Evolutionary conservation across 345 rosid genomes (phyloP).

Genomic region (Brassica incana): DNA sequence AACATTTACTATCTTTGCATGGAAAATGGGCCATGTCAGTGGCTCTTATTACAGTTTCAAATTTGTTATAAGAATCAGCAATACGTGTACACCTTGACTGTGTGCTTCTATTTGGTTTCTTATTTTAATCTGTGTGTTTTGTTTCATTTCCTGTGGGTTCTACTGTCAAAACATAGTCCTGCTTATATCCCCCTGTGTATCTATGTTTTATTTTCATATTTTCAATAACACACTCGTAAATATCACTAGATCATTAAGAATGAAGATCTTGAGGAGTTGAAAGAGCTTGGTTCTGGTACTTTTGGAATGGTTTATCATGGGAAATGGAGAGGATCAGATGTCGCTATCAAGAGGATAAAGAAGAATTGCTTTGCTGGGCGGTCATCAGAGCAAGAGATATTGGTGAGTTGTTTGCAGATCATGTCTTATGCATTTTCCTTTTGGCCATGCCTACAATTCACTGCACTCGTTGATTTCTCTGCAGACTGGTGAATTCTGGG

Average conservation of each 20-base stretch:
- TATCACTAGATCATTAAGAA: conserved; percentile 56
- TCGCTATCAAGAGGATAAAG: conserved; percentile 76
- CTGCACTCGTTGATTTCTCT: not conserved
- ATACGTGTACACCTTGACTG: not conserved
- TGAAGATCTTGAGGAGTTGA: conserved; percentile 84
- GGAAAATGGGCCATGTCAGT: not conserved
- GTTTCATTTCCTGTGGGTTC: conserved; percentile 3
- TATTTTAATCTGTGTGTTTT: not conserved
- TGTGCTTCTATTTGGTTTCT: conserved; percentile 18
- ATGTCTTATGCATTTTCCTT: conserved; percentile 12
- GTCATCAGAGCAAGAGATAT: conserved; percentile 76
- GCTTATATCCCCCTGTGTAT: not conserved
- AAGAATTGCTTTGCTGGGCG: conserved; percentile 72
- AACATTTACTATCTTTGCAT: conserved; percentile 2
- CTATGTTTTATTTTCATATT: not conserved
- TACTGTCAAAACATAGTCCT: not conserved
- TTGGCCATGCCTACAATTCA: conserved; percentile 6
- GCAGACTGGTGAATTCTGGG: conserved; percentile 80
- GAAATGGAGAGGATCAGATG: conserved; percentile 87
- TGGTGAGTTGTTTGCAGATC: conserved; percentile 48
- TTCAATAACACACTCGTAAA: not conserved
- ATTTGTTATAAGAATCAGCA: conserved; percentile 6
- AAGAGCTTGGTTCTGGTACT: conserved; percentile 81
- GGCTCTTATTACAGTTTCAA: conserved; percentile 1
- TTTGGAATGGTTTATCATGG: conserved; percentile 86